Evolutionary conservation across 306 rosid species (phyloP).

Genomic region (Pyrus bretschneideri): DNA sequence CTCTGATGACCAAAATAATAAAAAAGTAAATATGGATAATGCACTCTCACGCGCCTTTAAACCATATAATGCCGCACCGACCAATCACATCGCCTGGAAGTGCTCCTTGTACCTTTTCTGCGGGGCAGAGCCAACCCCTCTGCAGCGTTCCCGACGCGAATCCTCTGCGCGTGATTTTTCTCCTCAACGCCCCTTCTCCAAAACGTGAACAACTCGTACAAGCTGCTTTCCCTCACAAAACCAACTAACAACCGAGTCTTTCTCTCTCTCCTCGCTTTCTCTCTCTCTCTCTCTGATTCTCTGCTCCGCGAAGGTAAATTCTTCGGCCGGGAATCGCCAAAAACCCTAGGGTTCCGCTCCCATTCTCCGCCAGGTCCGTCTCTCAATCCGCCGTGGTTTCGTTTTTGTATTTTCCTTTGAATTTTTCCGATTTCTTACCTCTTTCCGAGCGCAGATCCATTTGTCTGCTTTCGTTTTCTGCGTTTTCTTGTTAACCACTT

Average conservation of each 20-base stretch:
- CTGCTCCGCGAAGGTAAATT: conserved; percentile 29
- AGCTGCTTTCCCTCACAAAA: conserved; percentile 19
- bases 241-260: conserved; percentile 44
- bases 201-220: conserved; percentile 48
- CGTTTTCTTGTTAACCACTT: conserved; percentile 4
- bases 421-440: not conserved
- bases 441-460: conserved; percentile 49
- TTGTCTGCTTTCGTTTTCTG: conserved; percentile 17
- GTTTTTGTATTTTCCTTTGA: not conserved
- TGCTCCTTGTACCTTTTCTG: conserved; percentile 34
- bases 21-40: not conserved
- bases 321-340: conserved; percentile 27
- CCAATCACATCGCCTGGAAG: conserved; percentile 25
- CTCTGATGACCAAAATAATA: too few species aligned
- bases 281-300: conserved; percentile 32
- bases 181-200: conserved; percentile 4
- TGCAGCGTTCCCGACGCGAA: conserved; percentile 18
- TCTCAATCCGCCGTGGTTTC: conserved; percentile 18
- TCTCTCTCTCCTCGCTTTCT: conserved; percentile 17
- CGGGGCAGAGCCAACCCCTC: conserved; percentile 33
- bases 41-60: conserved; percentile 21
- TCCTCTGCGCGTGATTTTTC: conserved; percentile 7
- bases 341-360: conserved; percentile 49
- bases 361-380: conserved; percentile 40
- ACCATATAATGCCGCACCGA: not conserved